These are phyloP conservation scores for Osmanthus fragrans DNA, from an alignment of 257 asterid species.

Conservation along the genomic window DNA sequence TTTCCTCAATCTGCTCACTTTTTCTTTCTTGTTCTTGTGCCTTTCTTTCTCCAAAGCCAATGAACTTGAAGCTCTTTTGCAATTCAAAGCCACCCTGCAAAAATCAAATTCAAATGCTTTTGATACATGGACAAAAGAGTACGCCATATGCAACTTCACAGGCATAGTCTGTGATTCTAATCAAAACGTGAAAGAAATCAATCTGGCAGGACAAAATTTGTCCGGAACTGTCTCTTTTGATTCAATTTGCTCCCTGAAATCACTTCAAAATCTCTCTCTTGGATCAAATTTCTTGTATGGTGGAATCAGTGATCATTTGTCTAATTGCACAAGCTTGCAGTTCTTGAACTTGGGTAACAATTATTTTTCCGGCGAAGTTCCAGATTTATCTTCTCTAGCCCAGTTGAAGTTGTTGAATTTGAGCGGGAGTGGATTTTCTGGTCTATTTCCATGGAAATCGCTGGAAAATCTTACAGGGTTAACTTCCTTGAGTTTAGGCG, in stretches of 20 bases:
- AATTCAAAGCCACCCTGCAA: constrained; percentile 33
- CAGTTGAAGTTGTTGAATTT: constrained; percentile 33
- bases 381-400: constrained; percentile 33
- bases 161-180: constrained; percentile 37
- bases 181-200: constrained; percentile 39
- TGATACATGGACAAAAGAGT: constrained; percentile 30
- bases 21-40: constrained; percentile 4
- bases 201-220: constrained; percentile 30
- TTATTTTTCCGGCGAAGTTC: constrained; percentile 35
- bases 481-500: constrained; percentile 42
- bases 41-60: constrained; percentile 14
- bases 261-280: constrained; percentile 34
- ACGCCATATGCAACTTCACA: constrained; percentile 32
- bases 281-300: constrained; percentile 37
- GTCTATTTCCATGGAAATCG: constrained; percentile 45
- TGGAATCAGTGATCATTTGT: constrained; percentile 28
- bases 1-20: background rate
- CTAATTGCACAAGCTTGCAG: constrained; percentile 36
- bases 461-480: constrained; percentile 38
- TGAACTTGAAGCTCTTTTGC: constrained; percentile 32
- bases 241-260: constrained; percentile 36
- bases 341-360: constrained; percentile 41
- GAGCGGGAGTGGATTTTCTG: constrained; percentile 37
- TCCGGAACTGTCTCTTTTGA: constrained; percentile 42
- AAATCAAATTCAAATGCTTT: constrained; percentile 25